A percentile compares a stretch with the other conserved stretches of the same genome.
phyloP scores from a whole-genome alignment of 2,329 filamentous ascomycete species.

The Pyrenochaeta sp. region DNA sequence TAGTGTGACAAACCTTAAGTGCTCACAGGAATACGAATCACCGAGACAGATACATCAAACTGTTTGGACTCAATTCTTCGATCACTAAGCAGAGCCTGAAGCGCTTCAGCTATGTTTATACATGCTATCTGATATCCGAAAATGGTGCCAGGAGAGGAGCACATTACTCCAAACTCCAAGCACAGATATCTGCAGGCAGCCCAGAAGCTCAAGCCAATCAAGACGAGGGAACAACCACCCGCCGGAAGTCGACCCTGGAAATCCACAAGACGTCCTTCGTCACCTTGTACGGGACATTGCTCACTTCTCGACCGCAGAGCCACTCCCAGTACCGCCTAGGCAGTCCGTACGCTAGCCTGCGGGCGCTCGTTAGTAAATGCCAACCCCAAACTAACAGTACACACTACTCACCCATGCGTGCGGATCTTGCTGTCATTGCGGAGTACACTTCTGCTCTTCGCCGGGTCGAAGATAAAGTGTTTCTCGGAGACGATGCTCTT shows the following conservation, averaged over 20 bases:
- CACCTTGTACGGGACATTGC: background rate
- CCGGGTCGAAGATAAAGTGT: conserved; percentile 1
- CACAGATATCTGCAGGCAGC: too few relatives aligned
- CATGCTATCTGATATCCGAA: background rate
- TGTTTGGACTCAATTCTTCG: background rate
- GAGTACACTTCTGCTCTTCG: background rate
- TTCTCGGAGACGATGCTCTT: background rate
- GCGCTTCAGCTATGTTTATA: background rate
- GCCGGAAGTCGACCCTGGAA: background rate
- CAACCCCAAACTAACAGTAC: too few relatives aligned
- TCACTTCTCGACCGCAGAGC: background rate
- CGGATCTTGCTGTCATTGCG: conserved; percentile 3
- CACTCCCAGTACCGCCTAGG: conserved; percentile 1
- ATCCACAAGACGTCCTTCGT: background rate
- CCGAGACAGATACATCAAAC: background rate
- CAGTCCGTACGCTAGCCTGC: background rate
- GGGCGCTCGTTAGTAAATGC: too few relatives aligned
- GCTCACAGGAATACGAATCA: background rate
- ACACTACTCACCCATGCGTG: background rate
- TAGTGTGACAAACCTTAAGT: too few relatives aligned
- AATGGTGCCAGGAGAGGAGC: background rate
- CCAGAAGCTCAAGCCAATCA: background rate
- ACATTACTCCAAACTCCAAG: background rate
- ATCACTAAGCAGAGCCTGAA: background rate
- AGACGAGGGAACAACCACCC: background rate